These are phyloP conservation scores for Arabidopsis thaliana DNA, from an alignment of 345 rosid species.

Conservation along the genomic window TAIR10.1 NC_003070.9:10434501-10435000, in stretches of 20 bases:
- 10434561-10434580: slow-evolving; percentile 93
- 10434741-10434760: not conserved
- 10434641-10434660: slow-evolving; percentile 2
- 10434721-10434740: not conserved
- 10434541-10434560: slow-evolving; percentile 79
- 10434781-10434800: not conserved
- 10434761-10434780: not conserved
- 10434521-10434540: slow-evolving; percentile 92
- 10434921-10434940: slow-evolving; percentile 87
- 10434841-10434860: slow-evolving; percentile 38
- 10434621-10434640: slow-evolving; percentile 64
- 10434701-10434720: not conserved
- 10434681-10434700: not conserved
- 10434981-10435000: slow-evolving; percentile 85
- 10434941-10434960: slow-evolving; percentile 69
- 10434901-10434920: slow-evolving; percentile 74
- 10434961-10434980: slow-evolving; percentile 83
- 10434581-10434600: slow-evolving; percentile 93
- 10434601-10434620: slow-evolving; percentile 98
- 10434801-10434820: not conserved
- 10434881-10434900: slow-evolving; percentile 83
- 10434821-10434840: not conserved
- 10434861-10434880: slow-evolving; percentile 97
- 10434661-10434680: slow-evolving; percentile 1
- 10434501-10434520: slow-evolving; percentile 88